Evolutionary conservation across 176 grass and related monocot species (phyloP), one percentile per base, ranked within the genome.

Genomic region (Dendrocalamus sinicus): DNA sequence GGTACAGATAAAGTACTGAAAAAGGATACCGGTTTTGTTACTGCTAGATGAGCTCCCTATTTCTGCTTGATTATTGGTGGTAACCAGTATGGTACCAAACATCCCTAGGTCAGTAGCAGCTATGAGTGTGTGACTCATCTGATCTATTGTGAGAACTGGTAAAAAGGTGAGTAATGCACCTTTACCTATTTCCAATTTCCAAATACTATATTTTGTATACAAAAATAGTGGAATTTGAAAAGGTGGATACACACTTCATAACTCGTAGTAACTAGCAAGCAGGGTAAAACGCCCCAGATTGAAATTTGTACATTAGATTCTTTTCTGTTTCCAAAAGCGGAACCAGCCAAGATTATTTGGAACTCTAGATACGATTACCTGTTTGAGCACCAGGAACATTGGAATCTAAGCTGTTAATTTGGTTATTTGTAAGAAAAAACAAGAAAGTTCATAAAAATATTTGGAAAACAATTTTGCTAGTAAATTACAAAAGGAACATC

Each of bases 401-500:
- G 55, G 40, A 26, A 50, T 30, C 13, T 2, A 59, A 59, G 37
- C 9, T 46, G 44, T 57, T 70, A 14, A 72, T 72, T 28, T 19
- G 16, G 9, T 60, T 82, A 17, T 45, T 60, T 13, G 12, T 17
- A 82, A 60, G 67, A 72, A 82, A 82, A 72, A 82, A 28, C 22
- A 72, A 13, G 52, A 63, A 51, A 37, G 4, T 11, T 28, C 16
- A 39, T 2, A 28, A 23, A 66, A 19, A 13, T 7, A 51, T 65
- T 66, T 24, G 30, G 9, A 71, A 41, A 24, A 35, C 19, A 8
- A 26, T 22, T 32, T 11, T 2, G 15, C 69, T 41, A 40, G 28
- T 70, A 13, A 52, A 52, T 81, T 66, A 22, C 48, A 17, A 55
- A 67, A 20, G 15, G 5, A 77, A 30, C 40, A 14, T 8, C n/a